These are phyloP conservation scores for Mitragyna speciosa DNA, from an alignment of 257 asterid species.

Conservation along the genomic window DNA sequence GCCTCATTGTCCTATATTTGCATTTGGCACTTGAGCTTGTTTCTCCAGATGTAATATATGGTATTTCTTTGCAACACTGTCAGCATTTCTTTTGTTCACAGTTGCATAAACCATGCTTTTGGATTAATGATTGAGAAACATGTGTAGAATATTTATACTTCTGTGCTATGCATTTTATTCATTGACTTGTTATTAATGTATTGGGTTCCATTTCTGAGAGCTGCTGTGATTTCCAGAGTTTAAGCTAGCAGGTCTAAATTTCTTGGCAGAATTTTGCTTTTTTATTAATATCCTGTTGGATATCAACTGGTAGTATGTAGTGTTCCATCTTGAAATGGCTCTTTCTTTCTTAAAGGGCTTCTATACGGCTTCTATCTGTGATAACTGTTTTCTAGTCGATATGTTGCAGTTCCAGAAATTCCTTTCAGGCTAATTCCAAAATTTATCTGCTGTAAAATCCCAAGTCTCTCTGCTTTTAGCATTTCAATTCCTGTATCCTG, in stretches of 20 bases:
- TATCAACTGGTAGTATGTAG: background rate
- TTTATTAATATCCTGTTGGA: background rate
- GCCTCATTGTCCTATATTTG: background rate
- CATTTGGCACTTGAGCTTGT: background rate
- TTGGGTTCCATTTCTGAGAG: background rate
- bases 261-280: background rate
- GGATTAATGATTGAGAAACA: background rate
- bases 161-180: background rate
- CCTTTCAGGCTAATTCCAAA: background rate
- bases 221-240: background rate
- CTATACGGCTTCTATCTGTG: background rate
- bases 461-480: too few species aligned
- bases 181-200: background rate
- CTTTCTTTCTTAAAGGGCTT: background rate
- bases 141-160: background rate
- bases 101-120: too few species aligned
- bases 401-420: background rate
- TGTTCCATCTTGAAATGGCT: background rate
- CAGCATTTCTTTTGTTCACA: too few species aligned
- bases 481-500: too few species aligned
- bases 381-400: background rate
- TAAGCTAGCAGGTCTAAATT: background rate
- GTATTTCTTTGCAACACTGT: too few species aligned
- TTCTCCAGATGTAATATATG: background rate
- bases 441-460: too few species aligned